phyloP scores from a whole-genome alignment of 495 filamentous ascomycete species.

The Hypoxylon perforatum region DNA sequence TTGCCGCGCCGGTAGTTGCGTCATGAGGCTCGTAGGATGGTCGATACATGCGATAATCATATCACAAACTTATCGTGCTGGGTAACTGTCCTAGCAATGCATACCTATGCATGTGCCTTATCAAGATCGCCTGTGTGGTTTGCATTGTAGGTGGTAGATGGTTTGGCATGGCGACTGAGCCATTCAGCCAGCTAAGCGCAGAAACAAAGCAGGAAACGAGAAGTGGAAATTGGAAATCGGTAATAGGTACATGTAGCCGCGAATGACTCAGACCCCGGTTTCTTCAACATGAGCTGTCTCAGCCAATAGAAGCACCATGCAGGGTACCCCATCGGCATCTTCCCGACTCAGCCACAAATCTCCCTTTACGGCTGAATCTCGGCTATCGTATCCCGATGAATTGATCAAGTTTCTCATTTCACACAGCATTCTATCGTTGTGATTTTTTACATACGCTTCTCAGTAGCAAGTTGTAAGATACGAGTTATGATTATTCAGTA shows the following conservation, averaged over 20 bases:
- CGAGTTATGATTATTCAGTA: not conserved
- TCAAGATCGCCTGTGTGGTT: not conserved
- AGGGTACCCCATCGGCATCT: not conserved
- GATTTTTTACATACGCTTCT: too few relatives aligned
- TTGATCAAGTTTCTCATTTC: too few relatives aligned
- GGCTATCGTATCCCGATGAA: too few relatives aligned
- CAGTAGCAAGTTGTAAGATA: not conserved
- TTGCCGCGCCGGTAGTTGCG: conserved; percentile 17
- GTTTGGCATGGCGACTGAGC: not conserved
- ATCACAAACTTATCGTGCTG: not conserved
- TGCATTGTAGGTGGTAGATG: not conserved
- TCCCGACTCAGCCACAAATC: not conserved
- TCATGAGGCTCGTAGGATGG: conserved; percentile 26
- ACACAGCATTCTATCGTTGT: too few relatives aligned
- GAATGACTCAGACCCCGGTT: not conserved
- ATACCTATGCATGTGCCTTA: too few relatives aligned
- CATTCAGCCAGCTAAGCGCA: not conserved
- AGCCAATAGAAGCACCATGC: not conserved
- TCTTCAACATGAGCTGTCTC: not conserved
- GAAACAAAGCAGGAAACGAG: not conserved
- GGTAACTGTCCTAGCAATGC: too few relatives aligned
- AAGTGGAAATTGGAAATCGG: not conserved
- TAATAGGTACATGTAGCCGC: not conserved
- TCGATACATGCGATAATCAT: conserved; percentile 2
- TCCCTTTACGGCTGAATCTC: conserved; percentile 11